Conservation (phyloP, 768 basidiomycete species). For the Panaeolus cyanescens region DNA sequence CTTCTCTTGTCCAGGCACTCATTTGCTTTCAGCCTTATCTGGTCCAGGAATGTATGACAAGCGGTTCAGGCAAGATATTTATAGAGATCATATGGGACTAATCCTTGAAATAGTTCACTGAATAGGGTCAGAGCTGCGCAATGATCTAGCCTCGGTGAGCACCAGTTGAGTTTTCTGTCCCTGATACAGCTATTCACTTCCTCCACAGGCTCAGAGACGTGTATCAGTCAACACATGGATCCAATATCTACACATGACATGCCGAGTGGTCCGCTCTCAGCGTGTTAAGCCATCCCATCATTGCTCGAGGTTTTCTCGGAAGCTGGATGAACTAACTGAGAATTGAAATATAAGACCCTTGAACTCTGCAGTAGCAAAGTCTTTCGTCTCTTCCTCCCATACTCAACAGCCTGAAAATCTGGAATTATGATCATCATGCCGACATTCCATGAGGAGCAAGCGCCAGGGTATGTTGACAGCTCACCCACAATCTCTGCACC, state of each 20-base stretch:
- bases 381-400: too few relatives aligned
- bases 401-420: too few relatives aligned
- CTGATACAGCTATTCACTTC: neutral
- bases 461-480: neutral
- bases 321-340: neutral
- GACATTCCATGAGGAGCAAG: neutral
- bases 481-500: neutral
- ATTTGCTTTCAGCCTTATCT: too few relatives aligned
- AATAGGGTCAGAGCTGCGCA: neutral
- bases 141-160: neutral
- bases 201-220: neutral
- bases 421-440: neutral
- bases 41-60: too few relatives aligned
- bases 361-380: too few relatives aligned
- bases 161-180: neutral
- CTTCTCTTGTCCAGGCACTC: too few relatives aligned
- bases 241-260: neutral
- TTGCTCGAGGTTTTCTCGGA: neutral
- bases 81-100: neutral
- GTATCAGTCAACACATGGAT: neutral
- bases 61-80: too few relatives aligned
- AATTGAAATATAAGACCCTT: neutral
- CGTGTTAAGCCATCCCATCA: neutral
- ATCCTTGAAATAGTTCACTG: neutral
- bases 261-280: neutral